Evolutionary conservation across 805 yeast genomes (phyloP), one percentile per base, ranked within the genome.

Genomic region (Teunomyces kruisii): DNA sequence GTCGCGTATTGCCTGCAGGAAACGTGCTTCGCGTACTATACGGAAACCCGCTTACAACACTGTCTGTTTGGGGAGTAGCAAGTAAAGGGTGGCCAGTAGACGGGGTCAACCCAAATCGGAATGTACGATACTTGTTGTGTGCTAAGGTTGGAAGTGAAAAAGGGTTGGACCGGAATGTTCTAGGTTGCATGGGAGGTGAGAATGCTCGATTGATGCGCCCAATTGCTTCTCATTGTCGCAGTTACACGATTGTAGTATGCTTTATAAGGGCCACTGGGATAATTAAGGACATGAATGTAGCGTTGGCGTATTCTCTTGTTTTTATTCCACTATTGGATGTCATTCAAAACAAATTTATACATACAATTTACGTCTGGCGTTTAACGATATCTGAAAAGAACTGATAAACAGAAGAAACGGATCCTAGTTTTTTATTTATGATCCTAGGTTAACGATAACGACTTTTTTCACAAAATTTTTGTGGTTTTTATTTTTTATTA

Each of bases 341-440:
- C 28, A 26, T 8, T 26, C 3, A 9, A 22, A 22, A 35, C 4
- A 33, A 17, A 33, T 19, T 12, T 17, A 35, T 35, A 35, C 38
- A 12, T 35, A 35, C 38, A 35, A 22, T 35, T 19, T 24, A 35
- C 38, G 38, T 35, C 38, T 19, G 28, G 38, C 38, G 38, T 17
- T 35, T 7, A 35, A 35, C 38, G 28, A 35, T 17, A 35, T 35
- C 38, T n/a, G n/a, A 17, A 13, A 35, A 35, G 38, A 35, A 35
- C 38, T 35, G 14, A 26, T 26, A 26, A 8, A 26, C 28, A 26
- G 28, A 9, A 35, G 27, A 7, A 35, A 9, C 28, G 38, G 38
- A 35, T n/a, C 15, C 15, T 12, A 14, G 16, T 12, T 35, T 35
- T 35, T 35, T 35, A 35, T 35, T 19, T 35, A 35, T 35, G 28